Conservation (phyloP, 169 alveolate genomes). For the Plasmodium gonderi region DNA sequence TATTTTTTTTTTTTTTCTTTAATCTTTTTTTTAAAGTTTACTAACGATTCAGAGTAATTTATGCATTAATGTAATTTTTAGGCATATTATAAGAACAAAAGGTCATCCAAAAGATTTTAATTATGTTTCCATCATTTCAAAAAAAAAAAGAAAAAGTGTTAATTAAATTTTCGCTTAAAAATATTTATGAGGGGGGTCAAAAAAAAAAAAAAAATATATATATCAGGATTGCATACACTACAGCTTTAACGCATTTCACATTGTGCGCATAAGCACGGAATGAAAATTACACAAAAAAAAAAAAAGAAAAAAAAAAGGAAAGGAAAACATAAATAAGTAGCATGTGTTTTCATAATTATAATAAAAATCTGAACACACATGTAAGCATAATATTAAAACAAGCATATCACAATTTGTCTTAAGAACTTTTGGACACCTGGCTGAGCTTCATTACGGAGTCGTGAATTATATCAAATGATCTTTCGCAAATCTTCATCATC, state of each 20-base stretch:
- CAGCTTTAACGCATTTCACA: background rate
- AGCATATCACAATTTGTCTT: background rate
- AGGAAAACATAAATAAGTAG: background rate
- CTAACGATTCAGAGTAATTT: too few relatives aligned
- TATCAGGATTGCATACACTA: background rate
- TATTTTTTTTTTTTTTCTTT: too few relatives aligned
- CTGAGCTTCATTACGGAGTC: conserved; percentile 45
- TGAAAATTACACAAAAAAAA: background rate
- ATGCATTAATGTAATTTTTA: too few relatives aligned
- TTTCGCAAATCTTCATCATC: conserved; percentile 70
- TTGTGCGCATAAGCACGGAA: background rate
- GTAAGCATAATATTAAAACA: background rate
- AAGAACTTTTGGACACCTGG: conserved; percentile 43
- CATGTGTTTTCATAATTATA: background rate
- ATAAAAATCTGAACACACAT: background rate
- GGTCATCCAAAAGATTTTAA: too few relatives aligned
- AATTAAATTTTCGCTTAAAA: background rate
- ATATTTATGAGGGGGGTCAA: background rate
- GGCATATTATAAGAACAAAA: too few relatives aligned
- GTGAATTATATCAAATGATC: conserved; percentile 36
- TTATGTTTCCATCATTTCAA: too few relatives aligned
- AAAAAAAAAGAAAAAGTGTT: background rate
- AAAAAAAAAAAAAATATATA: background rate
- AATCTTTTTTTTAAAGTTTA: too few relatives aligned
- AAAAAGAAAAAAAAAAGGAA: background rate